Evolutionary conservation across 2,329 filamentous ascomycete species (phyloP).

Genomic region (Tolypocladium ovalisporum): DNA sequence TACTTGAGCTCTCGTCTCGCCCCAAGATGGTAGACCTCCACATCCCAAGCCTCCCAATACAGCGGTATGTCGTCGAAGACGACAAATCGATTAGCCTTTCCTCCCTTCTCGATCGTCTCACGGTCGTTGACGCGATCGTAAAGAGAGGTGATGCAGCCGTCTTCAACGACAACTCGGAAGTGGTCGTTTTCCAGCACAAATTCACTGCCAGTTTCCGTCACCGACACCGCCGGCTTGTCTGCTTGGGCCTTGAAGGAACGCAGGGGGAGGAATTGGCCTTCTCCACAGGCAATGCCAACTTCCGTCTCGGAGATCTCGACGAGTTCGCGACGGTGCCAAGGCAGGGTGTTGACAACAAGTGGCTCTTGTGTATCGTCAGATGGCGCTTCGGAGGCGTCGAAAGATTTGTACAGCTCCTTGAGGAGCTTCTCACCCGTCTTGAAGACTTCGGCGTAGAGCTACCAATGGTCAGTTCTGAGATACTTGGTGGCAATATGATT

Average conservation of each 20-base stretch:
- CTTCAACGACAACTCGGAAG: constrained; percentile 59
- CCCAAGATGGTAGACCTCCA: constrained; percentile 90
- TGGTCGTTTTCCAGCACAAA: constrained; percentile 75
- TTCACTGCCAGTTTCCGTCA: constrained; percentile 42
- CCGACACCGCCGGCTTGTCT: constrained; percentile 36
- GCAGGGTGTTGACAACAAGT: constrained; percentile 71
- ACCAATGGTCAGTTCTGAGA: constrained; percentile 10
- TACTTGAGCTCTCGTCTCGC: constrained; percentile 68
- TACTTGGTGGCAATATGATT: background rate
- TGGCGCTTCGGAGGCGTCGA: constrained; percentile 47
- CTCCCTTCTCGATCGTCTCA: constrained; percentile 63
- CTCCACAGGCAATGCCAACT: constrained; percentile 45
- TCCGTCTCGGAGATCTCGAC: constrained; percentile 48
- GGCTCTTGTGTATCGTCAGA: constrained; percentile 33
- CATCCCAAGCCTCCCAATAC: constrained; percentile 97
- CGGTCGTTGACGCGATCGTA: constrained; percentile 63
- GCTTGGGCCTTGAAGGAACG: constrained; percentile 35
- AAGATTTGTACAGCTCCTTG: constrained; percentile 53
- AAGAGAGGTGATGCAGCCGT: constrained; percentile 74
- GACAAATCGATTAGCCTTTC: constrained; percentile 82
- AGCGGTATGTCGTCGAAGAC: constrained; percentile 95
- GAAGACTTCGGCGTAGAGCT: constrained; percentile 77
- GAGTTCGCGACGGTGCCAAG: constrained; percentile 72
- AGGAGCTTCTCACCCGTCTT: constrained; percentile 62
- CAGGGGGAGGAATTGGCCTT: constrained; percentile 40